These are phyloP conservation scores for Eucalyptus microcorys DNA, from an alignment of 345 rosid genomes.

Conservation along the genomic window DNA sequence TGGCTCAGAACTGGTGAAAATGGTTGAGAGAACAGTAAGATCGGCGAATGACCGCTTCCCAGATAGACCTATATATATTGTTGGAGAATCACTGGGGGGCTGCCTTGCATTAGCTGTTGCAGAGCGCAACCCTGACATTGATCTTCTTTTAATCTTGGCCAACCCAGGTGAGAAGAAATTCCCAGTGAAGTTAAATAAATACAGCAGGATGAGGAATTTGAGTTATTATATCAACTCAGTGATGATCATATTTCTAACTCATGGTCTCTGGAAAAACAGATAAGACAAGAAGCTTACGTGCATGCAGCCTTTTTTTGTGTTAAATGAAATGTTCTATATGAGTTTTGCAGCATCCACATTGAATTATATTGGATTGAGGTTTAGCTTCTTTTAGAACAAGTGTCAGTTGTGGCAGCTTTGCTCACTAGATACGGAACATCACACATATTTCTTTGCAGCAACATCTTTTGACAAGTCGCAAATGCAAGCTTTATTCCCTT, in stretches of 20 bases:
- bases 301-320: not conserved
- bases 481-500: constrained; percentile 39
- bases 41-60: constrained; percentile 23
- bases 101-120: constrained; percentile 71
- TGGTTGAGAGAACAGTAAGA: constrained; percentile 40
- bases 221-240: not conserved
- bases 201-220: not conserved
- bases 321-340: not conserved
- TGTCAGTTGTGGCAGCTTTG: not conserved
- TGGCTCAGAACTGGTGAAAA: constrained; percentile 42
- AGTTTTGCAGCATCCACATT: not conserved
- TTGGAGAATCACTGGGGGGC: constrained; percentile 76
- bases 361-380: not conserved
- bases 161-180: constrained; percentile 47
- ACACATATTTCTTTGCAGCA: constrained; percentile 29
- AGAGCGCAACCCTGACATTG: constrained; percentile 48
- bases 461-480: constrained; percentile 57
- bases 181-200: not conserved
- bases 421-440: not conserved
- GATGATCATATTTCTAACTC: not conserved
- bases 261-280: not conserved
- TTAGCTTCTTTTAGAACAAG: not conserved
- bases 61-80: constrained; percentile 59
- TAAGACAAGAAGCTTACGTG: not conserved
- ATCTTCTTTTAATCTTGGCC: constrained; percentile 55